Evolutionary conservation across 768 basidiomycete species (phyloP).

Genomic region (Filobasidium floriforme): DNA sequence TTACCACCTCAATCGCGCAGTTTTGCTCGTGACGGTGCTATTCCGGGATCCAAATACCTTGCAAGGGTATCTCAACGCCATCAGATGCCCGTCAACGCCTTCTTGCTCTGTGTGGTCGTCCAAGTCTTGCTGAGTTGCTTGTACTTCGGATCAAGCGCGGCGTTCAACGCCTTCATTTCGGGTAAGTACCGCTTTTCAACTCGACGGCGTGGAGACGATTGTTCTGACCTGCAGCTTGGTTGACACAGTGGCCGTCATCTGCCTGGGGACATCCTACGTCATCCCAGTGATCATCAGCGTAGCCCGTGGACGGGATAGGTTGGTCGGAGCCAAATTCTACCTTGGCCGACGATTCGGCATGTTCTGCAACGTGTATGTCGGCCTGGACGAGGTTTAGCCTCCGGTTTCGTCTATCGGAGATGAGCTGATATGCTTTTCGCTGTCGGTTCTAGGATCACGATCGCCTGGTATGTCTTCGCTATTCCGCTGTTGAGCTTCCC

Average conservation of each 20-base stretch:
- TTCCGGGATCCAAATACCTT: conserved; percentile 53
- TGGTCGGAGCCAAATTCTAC: conserved; percentile 52
- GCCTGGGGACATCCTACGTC: conserved; percentile 56
- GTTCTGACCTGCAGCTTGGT: neutral
- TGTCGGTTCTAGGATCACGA: conserved; percentile 42
- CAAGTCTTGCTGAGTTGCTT: conserved; percentile 58
- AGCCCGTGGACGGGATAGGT: conserved; percentile 47
- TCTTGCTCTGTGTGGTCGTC: conserved; percentile 54
- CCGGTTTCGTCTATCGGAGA: neutral
- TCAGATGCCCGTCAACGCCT: conserved; percentile 57
- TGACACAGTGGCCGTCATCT: conserved; percentile 56
- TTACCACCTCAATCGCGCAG: conserved; percentile 56
- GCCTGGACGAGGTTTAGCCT: neutral
- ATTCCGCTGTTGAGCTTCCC: conserved; percentile 63
- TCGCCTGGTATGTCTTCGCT: conserved; percentile 55
- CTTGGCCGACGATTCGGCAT: conserved; percentile 48
- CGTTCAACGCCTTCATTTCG: conserved; percentile 58
- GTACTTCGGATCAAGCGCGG: conserved; percentile 53
- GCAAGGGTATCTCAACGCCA: conserved; percentile 46
- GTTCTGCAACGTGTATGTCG: conserved; percentile 47
- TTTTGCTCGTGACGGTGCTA: conserved; percentile 60
- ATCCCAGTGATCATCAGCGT: conserved; percentile 56
- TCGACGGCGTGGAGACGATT: neutral
- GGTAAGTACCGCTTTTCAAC: neutral
- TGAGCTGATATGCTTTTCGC: neutral